These are phyloP conservation scores for Suillus bovinus DNA, from an alignment of 768 basidiomycete genomes.

Conservation along the genomic window DNA sequence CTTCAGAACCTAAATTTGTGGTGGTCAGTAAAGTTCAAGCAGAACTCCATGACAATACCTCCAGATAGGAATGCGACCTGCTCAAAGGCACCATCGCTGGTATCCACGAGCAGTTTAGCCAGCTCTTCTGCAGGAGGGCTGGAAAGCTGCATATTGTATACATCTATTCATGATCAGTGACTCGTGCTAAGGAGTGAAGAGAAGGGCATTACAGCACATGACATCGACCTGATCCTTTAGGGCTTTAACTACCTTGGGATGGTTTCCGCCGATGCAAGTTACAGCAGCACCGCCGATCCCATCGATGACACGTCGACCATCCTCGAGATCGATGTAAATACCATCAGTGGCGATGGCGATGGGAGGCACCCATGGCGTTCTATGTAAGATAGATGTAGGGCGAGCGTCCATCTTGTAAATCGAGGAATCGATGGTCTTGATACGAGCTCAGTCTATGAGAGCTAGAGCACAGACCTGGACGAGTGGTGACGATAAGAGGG, in stretches of 20 bases:
- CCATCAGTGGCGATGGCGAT: slow-evolving; percentile 67
- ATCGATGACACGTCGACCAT: slow-evolving; percentile 71
- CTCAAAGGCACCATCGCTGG: slow-evolving; percentile 73
- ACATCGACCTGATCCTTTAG: slow-evolving; percentile 81
- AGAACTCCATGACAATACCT: slow-evolving; percentile 41
- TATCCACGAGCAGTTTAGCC: slow-evolving; percentile 63
- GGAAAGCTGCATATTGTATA: slow-evolving; percentile 84
- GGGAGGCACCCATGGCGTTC: slow-evolving; percentile 75
- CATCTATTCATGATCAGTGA: slow-evolving; percentile 49
- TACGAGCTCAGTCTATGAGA: neutral
- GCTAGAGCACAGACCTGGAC: neutral
- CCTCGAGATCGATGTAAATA: slow-evolving; percentile 69
- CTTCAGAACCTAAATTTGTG: slow-evolving; percentile 67
- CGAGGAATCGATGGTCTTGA: neutral
- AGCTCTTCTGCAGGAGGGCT: slow-evolving; percentile 81
- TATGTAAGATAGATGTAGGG: slow-evolving; percentile 53
- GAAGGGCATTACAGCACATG: slow-evolving; percentile 59
- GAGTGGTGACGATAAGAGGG: neutral
- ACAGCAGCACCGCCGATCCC: slow-evolving; percentile 88
- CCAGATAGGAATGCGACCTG: slow-evolving; percentile 73
- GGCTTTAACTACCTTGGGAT: slow-evolving; percentile 70
- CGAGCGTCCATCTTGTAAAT: neutral
- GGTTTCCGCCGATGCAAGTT: slow-evolving; percentile 70
- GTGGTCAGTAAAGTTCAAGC: slow-evolving; percentile 1
- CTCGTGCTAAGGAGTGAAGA: neutral